Base-by-base conservation (phyloP, 371 early-diverging fungal species). In the Rhizopus arrhizus region DNA sequence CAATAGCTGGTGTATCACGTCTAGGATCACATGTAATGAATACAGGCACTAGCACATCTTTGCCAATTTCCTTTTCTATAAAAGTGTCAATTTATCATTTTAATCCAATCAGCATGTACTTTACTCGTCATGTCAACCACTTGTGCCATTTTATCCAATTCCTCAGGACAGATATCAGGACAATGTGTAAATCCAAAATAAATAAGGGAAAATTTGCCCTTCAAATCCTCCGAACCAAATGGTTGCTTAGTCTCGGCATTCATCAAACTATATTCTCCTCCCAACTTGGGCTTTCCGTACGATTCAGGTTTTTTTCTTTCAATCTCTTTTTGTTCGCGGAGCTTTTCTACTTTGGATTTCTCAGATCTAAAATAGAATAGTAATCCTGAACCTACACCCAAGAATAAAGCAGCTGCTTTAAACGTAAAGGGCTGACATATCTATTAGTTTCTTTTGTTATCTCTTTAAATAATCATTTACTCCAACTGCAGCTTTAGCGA, bases 131-230 rank as follows among this genome's bases (percentile, higher is more conserved):
- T 73, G 34, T 95, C 91, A n/a, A 95, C 84, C 11, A 94, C 91
- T 56, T 90, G 87, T 5, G 93, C 90, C 89, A 98, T 95, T 80
- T 96, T 97, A 68, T 98, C 98, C 53, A 98, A 77, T 73, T 98
- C 99, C 61, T 97, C 98, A 16, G 99, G 99, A 59, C 99, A 98
- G 56, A 98, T 93, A 80, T 98, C 99, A 0, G 99, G 99, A 70
- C 99, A 98, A 80, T 96, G 85, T 28, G 97, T 97, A 77, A 97
- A 98, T 9, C 99, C 99, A 85, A 98, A 98, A 78, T 98, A 98
- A 12, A 98, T 77, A 65, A 98, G 79, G 68, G 86, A 81, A 67
- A 86, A 96, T 46, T 85, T 89, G 29, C 95, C 98, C 38, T 80
- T 79, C 63, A 91, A 89, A 6, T 68, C 69, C 12, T 63, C 69